Conservation (phyloP, 2,329 filamentous ascomycete species). For the Talaromyces sp. region DNA sequence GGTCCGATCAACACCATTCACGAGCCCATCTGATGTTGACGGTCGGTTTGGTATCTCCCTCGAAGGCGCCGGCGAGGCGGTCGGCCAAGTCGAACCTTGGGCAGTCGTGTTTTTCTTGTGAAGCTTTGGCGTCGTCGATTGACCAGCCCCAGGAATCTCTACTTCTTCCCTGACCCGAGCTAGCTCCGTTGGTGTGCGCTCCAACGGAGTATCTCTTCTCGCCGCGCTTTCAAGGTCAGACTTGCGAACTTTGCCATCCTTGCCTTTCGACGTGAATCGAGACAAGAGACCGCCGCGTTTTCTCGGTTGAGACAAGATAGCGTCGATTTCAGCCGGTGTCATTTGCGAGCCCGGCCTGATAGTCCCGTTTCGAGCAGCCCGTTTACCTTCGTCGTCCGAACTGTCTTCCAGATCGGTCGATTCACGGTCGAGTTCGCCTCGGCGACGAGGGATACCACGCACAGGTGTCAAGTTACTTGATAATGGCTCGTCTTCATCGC, state of each 20-base stretch:
- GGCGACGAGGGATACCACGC: conserved; percentile 56
- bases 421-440: conserved; percentile 57
- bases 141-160: background rate
- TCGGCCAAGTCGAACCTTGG: conserved; percentile 3
- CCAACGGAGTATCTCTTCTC: conserved; percentile 58
- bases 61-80: background rate
- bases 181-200: conserved; percentile 53
- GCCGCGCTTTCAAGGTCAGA: conserved; percentile 55
- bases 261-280: conserved; percentile 24
- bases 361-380: conserved; percentile 20
- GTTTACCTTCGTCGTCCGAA: conserved; percentile 46
- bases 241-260: conserved; percentile 48
- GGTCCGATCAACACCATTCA: conserved; percentile 1
- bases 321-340: conserved; percentile 32
- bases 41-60: background rate
- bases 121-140: conserved; percentile 22
- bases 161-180: conserved; percentile 20
- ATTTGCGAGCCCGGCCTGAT: conserved; percentile 46
- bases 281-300: conserved; percentile 23
- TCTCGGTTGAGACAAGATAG: conserved; percentile 28
- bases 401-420: conserved; percentile 60
- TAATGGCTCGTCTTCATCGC: conserved; percentile 59
- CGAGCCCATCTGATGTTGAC: conserved; percentile 14
- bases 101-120: conserved; percentile 18
- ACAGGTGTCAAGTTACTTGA: conserved; percentile 46